A percentile compares a stretch with the other conserved stretches of the same genome.
Evolutionary conservation across 352 stramenopile species (phyloP).

Genomic region (Globisporangium canariense): DNA sequence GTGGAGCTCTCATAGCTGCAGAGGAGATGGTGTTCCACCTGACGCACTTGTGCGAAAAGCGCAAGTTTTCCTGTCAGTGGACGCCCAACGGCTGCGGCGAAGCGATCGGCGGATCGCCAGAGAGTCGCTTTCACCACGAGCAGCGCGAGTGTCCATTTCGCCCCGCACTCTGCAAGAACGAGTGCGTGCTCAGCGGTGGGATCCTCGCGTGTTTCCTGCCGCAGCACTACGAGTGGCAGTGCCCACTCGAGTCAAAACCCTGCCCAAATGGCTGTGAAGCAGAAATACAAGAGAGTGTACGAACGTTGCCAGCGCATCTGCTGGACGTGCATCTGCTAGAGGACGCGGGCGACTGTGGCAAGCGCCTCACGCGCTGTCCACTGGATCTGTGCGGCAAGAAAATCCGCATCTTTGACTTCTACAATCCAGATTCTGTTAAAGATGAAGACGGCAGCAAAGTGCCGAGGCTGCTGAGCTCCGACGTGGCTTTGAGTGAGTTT

Average conservation of each 20-base stretch:
- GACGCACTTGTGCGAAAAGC: slow-evolving; percentile 39
- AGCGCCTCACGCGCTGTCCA: slow-evolving; percentile 37
- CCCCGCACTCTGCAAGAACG: slow-evolving; percentile 43
- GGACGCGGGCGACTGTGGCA: slow-evolving; percentile 44
- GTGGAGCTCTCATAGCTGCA: slow-evolving; percentile 32
- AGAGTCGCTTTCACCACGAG: slow-evolving; percentile 53
- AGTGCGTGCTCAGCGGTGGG: slow-evolving; percentile 35
- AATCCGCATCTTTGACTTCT: slow-evolving; percentile 41
- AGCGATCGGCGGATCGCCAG: slow-evolving; percentile 32
- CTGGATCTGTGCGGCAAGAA: slow-evolving; percentile 69
- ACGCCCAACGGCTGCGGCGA: slow-evolving; percentile 38
- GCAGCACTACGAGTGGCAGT: slow-evolving; percentile 73
- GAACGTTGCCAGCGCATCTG: slow-evolving; percentile 28
- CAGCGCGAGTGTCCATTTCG: slow-evolving; percentile 55
- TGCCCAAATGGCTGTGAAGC: slow-evolving; percentile 33
- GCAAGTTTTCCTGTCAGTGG: slow-evolving; percentile 56
- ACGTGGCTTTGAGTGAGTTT: neutral
- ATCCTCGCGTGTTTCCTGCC: slow-evolving; percentile 46
- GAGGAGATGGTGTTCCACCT: slow-evolving; percentile 69
- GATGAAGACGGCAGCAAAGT: neutral
- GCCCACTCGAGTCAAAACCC: slow-evolving; percentile 33
- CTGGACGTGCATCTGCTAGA: slow-evolving; percentile 39
- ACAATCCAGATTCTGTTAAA: no score
- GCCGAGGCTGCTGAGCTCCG: slow-evolving; percentile 23
- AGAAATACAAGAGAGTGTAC: neutral